Evolutionary conservation across 2,329 filamentous ascomycete genomes (phyloP).

Genomic region (Cladophialophora psammophila): DNA sequence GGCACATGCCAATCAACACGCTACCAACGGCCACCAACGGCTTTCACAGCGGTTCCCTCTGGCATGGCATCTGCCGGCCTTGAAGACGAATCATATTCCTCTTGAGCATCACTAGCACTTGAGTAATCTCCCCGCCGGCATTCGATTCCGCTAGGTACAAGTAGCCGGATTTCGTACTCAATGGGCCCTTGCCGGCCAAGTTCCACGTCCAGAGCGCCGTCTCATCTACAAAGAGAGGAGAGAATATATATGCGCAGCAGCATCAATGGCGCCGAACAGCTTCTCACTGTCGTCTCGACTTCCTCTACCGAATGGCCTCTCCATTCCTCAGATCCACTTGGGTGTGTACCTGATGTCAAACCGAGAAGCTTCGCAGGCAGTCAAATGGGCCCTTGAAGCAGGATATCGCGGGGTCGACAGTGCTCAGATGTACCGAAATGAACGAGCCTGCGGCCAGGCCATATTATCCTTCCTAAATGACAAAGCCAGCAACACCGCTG

Average conservation of each 20-base stretch:
- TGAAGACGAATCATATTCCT: not conserved
- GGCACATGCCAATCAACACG: not conserved
- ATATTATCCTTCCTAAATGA: constrained; percentile 64
- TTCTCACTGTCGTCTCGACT: constrained; percentile 38
- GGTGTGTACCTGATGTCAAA: constrained; percentile 76
- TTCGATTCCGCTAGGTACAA: not conserved
- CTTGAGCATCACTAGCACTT: not conserved
- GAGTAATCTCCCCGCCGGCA: not conserved
- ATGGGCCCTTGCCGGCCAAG: no score
- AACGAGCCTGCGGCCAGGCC: constrained; percentile 71
- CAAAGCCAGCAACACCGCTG: constrained; percentile 55
- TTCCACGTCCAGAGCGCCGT: not conserved
- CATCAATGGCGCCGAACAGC: constrained; percentile 35
- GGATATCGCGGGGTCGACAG: constrained; percentile 58
- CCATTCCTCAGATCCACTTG: constrained; percentile 75
- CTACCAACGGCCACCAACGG: no score
- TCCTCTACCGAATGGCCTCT: constrained; percentile 69
- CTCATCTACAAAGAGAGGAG: not conserved
- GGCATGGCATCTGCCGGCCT: not conserved
- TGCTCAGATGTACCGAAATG: constrained; percentile 74
- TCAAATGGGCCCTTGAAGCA: constrained; percentile 64
- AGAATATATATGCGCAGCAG: not conserved
- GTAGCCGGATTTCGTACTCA: no score
- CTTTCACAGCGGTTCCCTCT: not conserved
- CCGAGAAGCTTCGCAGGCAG: constrained; percentile 64